Evolutionary conservation across 129 eudicot genomes (phyloP).

Genomic region (Centaurea solstitialis): DNA sequence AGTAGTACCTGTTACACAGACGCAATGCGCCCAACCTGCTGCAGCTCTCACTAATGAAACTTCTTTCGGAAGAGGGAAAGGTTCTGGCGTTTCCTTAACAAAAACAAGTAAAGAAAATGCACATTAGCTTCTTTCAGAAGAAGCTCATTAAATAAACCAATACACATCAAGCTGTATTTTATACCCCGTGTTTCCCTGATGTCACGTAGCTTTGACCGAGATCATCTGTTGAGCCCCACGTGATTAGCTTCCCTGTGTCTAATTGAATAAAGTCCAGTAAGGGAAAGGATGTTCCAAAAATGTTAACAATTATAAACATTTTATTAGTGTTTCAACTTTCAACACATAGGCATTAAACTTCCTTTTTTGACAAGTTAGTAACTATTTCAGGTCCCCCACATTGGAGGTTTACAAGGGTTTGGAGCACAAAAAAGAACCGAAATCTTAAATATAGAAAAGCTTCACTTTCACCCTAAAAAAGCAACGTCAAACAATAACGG

Average conservation of each 20-base stretch:
- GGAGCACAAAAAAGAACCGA: background rate
- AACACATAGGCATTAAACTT: background rate
- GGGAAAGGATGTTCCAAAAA: background rate
- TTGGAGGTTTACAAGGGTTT: constrained; percentile 2
- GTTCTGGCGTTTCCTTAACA: constrained; percentile 96
- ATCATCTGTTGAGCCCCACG: constrained; percentile 99
- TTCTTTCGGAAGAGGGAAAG: constrained; percentile 90
- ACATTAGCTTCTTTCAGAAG: constrained; percentile 19
- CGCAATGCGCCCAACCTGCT: constrained; percentile 99
- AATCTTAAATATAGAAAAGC: background rate
- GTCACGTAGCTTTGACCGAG: constrained; percentile 97
- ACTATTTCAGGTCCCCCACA: constrained; percentile 8
- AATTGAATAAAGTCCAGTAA: constrained; percentile 10
- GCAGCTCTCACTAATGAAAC: constrained; percentile 75
- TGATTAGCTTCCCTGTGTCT: constrained; percentile 92
- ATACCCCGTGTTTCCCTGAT: constrained; percentile 98
- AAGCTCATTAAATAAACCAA: background rate
- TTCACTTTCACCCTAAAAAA: background rate
- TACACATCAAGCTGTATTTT: constrained; percentile 21
- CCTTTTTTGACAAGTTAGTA: constrained; percentile 1
- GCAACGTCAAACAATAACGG: background rate
- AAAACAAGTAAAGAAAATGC: constrained; percentile 24
- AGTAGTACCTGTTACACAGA: constrained; percentile 68
- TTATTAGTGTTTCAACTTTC: background rate
- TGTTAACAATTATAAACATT: constrained; percentile 4